Base-by-base conservation (phyloP, 2,329 filamentous ascomycete species). In the Lachnellula hyalina region DNA sequence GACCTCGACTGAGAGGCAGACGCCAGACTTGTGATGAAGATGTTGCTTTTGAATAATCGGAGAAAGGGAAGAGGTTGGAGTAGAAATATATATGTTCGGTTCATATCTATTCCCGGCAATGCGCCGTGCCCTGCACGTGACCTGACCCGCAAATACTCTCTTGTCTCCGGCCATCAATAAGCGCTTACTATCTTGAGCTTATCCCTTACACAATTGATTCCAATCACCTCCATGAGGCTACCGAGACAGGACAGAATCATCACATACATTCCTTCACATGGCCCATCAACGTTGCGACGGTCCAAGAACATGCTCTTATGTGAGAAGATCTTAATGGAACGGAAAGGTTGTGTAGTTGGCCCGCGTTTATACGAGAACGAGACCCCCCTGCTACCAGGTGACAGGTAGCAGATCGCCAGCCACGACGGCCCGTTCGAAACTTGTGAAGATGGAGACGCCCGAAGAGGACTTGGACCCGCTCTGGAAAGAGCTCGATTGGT, bases 381-480 rank as follows among this genome's bases (percentile, higher is more conserved):
- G 8, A 28, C 25, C 25, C 64, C 58, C 54, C 74, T 53, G 49
- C 55, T 42, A 32, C 42, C 52, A 51, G 46, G 47, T 46, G 34
- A 44, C 49, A 75, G 25, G 42, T 32, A 42, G 35, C 15, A 40
- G 36, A n/a, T 51, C 44, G 48, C 35, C 49, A 48, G 28, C 41
- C 40, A 63, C 52, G 56, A 52, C 49, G 36, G 54, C 45, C 35
- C 52, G 50, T 47, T 46, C 36, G 47, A 49, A 51, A 23, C 47
- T 51, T 44, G 57, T 55, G 32, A 80, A 69, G 70, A 70, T 64
- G 76, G 83, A 84, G 74, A 79, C 79, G 76, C 75, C 84, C 78
- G 66, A 66, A 41, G 66, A 68, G 35, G 64, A 65, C 41, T 46
- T 69, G 57, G 66, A 69, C 56, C 65, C 65, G 47, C 49, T 66